Evolutionary conservation across 768 basidiomycete species (phyloP).

Genomic region (Psilocybe sp.): DNA sequence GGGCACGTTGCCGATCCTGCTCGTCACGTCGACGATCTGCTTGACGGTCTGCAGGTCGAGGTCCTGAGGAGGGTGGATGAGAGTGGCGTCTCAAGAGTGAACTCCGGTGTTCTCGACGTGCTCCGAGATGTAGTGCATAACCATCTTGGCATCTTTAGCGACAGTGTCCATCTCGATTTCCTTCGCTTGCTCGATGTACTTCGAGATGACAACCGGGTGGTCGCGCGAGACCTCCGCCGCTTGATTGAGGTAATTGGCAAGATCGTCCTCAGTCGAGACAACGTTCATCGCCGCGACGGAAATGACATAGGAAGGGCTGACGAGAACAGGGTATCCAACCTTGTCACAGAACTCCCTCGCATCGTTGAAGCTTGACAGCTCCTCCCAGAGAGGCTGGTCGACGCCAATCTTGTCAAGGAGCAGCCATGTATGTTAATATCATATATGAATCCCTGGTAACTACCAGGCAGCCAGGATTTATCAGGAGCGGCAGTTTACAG

Average conservation of each 20-base stretch:
- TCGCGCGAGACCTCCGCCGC: constrained; percentile 88
- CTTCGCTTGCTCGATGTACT: constrained; percentile 99
- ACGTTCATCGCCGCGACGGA: constrained; percentile 99
- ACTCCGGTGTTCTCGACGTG: constrained; percentile 99
- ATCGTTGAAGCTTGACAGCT: constrained; percentile 87
- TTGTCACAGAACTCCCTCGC: constrained; percentile 87
- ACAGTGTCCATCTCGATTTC: constrained; percentile 99
- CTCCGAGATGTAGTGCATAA: constrained; percentile 99
- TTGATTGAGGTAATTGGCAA: constrained; percentile 88
- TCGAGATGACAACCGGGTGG: constrained; percentile 96
- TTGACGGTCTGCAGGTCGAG: constrained; percentile 95
- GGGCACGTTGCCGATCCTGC: constrained; percentile 95
- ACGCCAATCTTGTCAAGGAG: constrained; percentile 97
- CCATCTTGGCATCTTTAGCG: constrained; percentile 94
- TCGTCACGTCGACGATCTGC: constrained; percentile 94
- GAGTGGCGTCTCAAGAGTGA: constrained; percentile 97
- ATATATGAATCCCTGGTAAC: too few species aligned
- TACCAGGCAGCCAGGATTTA: too few species aligned
- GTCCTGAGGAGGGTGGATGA: constrained; percentile 98
- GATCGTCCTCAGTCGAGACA: constrained; percentile 88
- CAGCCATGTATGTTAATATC: too few species aligned
- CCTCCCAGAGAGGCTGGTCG: constrained; percentile 97
- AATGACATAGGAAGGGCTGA: constrained; percentile 97
- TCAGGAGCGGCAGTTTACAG: too few species aligned
- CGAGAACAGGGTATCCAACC: constrained; percentile 94